phyloP scores from a whole-genome alignment of 73 alveolate species.

The Effrenium voratum region DNA sequence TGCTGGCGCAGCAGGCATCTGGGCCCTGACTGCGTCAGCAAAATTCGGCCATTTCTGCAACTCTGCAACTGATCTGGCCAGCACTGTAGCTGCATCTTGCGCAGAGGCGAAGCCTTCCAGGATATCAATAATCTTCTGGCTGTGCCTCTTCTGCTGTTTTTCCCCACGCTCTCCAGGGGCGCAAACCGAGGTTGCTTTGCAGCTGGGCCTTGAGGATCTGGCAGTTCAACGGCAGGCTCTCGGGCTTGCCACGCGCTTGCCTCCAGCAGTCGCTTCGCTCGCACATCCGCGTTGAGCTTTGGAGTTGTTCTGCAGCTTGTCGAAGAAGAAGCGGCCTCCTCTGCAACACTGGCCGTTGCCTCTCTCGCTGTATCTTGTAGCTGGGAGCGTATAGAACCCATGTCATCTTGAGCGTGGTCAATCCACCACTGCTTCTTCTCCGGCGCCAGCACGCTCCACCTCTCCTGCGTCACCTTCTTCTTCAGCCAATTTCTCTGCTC shows the following conservation, averaged over 20 bases:
- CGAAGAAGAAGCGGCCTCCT: neutral
- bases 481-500: conserved; percentile 38
- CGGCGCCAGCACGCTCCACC: neutral
- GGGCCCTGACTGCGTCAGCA: neutral
- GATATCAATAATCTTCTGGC: neutral
- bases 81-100: neutral
- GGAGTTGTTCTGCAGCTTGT: neutral
- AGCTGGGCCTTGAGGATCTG: neutral
- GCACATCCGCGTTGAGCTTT: neutral
- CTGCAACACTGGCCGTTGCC: neutral
- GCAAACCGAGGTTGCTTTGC: neutral
- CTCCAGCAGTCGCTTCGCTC: neutral
- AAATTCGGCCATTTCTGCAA: neutral
- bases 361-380: neutral
- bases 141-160: neutral
- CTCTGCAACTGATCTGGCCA: neutral
- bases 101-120: neutral
- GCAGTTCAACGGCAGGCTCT: neutral
- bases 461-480: neutral
- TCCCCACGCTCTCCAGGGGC: neutral
- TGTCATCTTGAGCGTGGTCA: neutral
- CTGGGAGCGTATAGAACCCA: neutral
- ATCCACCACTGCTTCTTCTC: neutral
- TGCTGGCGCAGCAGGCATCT: neutral
- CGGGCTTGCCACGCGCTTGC: neutral